Base-by-base conservation (phyloP, 202 grass and related monocot genomes). In the Brachypodium distachyon region DNA sequence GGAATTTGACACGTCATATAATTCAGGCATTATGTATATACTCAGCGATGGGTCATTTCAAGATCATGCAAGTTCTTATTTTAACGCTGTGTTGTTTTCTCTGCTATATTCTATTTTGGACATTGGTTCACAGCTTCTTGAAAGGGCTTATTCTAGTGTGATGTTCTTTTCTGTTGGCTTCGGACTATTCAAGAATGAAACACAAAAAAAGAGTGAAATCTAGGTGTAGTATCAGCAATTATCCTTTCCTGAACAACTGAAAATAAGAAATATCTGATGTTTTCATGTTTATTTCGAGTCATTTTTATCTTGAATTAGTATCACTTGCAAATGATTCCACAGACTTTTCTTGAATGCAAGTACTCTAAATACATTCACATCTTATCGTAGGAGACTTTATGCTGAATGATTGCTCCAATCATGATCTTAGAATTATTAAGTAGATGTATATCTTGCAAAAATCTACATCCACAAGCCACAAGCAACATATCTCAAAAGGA, bases 331-430 rank as follows among this genome's bases (percentile, higher is more conserved):
- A 27, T 48, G 21, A 49, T 57, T 50, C 33, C 49, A 12, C 32
- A 61, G 9, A 58, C 14, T 17, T 51, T 61, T 57, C 14, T 56
- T 12, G 26, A 0, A 58, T 57, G 51, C 51, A 27, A 58, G 18
- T 47, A 46, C 34, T 61, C 27, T 12, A 51, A 49, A n/a, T 46
- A 12, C 52, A 59, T 47, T 48, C 53, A 58, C 9, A 60, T 68
- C 42, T 32, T 68, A 74, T 39, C 51, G 33, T 60, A 73, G 47
- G 14, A 50, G 26, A 50, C 57, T 50, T 85, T 81, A 36, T 58
- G 70, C 61, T 38, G 51, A 85, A 73, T 84, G 71, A 84, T 85
- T 77, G 77, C 8, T 18, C 40, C 64, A 81, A 84, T 81, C 70
- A 81, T 72, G 42, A 83, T 68, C 14, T 5, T 37, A 39, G 28